Conservation (phyloP, 495 filamentous ascomycete species). For the Xylaria acuta region DNA sequence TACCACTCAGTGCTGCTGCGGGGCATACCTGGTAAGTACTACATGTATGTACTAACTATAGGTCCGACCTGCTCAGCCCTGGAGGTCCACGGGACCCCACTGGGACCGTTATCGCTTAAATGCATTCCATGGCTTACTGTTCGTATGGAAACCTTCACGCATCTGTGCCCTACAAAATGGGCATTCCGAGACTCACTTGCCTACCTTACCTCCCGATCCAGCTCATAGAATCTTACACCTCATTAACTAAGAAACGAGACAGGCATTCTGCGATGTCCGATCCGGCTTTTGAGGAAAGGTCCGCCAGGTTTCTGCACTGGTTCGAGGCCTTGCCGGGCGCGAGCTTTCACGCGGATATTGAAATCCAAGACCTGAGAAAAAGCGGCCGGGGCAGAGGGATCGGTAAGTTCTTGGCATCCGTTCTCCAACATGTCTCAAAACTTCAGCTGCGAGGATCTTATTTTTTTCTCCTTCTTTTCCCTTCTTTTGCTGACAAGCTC, state of each 20-base stretch:
- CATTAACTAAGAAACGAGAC: not conserved
- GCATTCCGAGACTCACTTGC: not conserved
- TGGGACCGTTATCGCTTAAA: not conserved
- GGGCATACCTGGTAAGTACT: too few relatives aligned
- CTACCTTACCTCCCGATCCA: too few relatives aligned
- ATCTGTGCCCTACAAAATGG: not conserved
- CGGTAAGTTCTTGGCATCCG: constrained; percentile 37
- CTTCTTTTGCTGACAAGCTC: constrained; percentile 13
- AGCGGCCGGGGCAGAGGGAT: constrained; percentile 53
- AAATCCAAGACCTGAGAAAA: constrained; percentile 50
- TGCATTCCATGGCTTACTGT: constrained; percentile 12
- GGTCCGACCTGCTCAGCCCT: too few relatives aligned
- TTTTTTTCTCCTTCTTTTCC: too few relatives aligned
- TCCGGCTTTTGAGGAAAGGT: constrained; percentile 40
- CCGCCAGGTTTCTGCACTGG: constrained; percentile 51
- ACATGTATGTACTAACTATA: too few relatives aligned
- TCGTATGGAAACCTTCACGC: too few relatives aligned
- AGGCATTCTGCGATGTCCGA: constrained; percentile 32
- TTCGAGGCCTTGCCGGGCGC: constrained; percentile 52
- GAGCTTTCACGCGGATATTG: constrained; percentile 52
- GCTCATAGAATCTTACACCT: not conserved
- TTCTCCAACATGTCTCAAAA: not conserved
- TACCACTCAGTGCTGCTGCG: too few relatives aligned
- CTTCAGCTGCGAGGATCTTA: not conserved
- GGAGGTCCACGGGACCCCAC: too few relatives aligned